Percentiles rank a stretch among this genome's conserved stretches.
phyloP scores from a whole-genome alignment of 2,329 filamentous ascomycete genomes.

The Pseudogymnoascus sp. region DNA sequence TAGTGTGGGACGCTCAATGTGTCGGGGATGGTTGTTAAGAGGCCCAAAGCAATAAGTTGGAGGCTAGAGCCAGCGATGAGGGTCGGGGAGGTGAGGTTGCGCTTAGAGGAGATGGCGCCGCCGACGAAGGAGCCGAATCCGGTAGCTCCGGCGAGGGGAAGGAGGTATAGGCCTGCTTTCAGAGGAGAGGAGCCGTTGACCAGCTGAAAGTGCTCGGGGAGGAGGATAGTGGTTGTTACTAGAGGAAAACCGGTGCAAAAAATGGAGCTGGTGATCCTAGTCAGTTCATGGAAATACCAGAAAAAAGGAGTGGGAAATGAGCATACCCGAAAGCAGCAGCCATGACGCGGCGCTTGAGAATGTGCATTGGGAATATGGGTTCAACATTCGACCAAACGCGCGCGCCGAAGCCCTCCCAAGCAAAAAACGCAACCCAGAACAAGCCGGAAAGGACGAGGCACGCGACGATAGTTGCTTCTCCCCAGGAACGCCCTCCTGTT shows the following conservation, averaged over 20 bases:
- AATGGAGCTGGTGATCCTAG: slow-evolving; percentile 3
- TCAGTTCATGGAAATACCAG: background rate
- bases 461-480: background rate
- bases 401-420: background rate
- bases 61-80: slow-evolving; percentile 7
- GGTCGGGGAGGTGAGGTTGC: slow-evolving; percentile 11
- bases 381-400: background rate
- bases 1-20: background rate
- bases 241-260: slow-evolving; percentile 10
- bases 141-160: slow-evolving; percentile 10
- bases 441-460: slow-evolving; percentile 4
- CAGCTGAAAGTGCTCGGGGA: slow-evolving; percentile 13
- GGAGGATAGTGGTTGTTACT: slow-evolving; percentile 9
- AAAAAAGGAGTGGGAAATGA: background rate
- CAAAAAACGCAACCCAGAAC: slow-evolving; percentile 4
- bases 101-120: background rate
- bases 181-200: slow-evolving; percentile 8
- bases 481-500: background rate
- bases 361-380: slow-evolving; percentile 1
- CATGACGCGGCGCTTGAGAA: slow-evolving; percentile 11
- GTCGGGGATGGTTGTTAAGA: slow-evolving; percentile 11
- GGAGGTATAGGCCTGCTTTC: slow-evolving; percentile 9
- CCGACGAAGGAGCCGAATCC: slow-evolving; percentile 11
- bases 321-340: slow-evolving; percentile 7
- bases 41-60: slow-evolving; percentile 10